Base-by-base conservation (phyloP, 495 filamentous ascomycete species). In the Tuber microsphaerosporum region DNA sequence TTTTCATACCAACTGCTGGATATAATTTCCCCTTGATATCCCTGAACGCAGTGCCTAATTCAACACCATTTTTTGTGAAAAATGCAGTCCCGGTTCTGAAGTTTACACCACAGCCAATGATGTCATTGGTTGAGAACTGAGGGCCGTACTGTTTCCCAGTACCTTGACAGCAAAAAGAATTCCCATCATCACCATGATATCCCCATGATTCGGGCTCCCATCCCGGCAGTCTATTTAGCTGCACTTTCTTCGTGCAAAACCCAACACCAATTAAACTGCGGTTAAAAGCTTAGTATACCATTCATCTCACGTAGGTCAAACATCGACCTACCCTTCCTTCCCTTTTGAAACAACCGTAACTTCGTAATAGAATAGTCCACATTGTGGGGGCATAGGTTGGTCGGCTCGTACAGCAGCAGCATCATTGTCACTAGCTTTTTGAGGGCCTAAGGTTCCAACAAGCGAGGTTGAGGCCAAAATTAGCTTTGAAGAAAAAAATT, bases 141-240 rank as follows among this genome's bases (percentile, higher is more conserved):
- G 89, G 89, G 0, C 92, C 93, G 82, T 93, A 97, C 10, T 87
- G 82, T 80, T 93, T 93, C 12, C 94, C 93, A 51, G 89, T 88
- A 31, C 88, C 90, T 71, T 90, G 88, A 34, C 91, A 89, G 69
- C 91, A 89, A 81, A 96, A 99, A 68, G 89, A 89, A 78, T 94
- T 90, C 43, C 95, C 95, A 83, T 99, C 95, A 83, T 99, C 96
- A 39, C 95, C 94, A 81, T 99, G 95, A 82, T 97, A 99, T 48
- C 92, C 95, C 93, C 93, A 99, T 2, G 94, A 97, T 65, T 97
- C 93, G 34, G 90, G 89, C 81, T 99, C 95, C 95, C 94, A 98
- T 37, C 95, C 95, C 0, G 94, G 94, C 43, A 97, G 88, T 78
- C 93, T 87, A 76, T 91, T 89, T n/a, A 97, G 87, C 0, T 89